Evolutionary conservation across 176 grass and related monocot species (phyloP).

Genomic region (Oryza officinalis): DNA sequence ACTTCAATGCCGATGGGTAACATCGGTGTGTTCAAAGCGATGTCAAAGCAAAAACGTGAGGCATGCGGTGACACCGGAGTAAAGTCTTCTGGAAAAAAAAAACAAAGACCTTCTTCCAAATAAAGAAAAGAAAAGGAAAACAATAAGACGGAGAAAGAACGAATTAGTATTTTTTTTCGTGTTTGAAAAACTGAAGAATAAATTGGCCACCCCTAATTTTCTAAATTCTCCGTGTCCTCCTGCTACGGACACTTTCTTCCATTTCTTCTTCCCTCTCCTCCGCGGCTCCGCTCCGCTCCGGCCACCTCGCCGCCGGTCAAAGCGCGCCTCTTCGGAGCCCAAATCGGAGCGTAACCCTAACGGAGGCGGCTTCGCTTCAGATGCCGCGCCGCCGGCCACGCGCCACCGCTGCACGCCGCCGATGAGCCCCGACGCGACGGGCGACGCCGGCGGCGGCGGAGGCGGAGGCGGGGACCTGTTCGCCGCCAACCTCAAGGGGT

Average conservation of each 20-base stretch:
- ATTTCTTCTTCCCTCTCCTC: neutral
- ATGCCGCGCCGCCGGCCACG: slow-evolving; percentile 45
- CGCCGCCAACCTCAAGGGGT: slow-evolving; percentile 82
- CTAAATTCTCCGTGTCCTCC: neutral
- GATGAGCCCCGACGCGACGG: slow-evolving; percentile 38
- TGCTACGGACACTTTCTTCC: neutral
- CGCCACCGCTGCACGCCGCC: slow-evolving; percentile 21
- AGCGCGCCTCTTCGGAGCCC: neutral
- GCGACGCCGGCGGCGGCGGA: neutral
- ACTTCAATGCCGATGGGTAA: neutral
- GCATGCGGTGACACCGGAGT: no score
- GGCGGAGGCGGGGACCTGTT: slow-evolving; percentile 56
- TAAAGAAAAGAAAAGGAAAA: neutral
- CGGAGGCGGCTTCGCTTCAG: slow-evolving; percentile 10
- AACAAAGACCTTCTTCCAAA: neutral
- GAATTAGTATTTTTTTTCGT: neutral
- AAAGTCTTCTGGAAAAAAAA: neutral
- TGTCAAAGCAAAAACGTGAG: neutral
- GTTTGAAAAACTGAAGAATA: neutral
- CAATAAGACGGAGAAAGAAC: neutral
- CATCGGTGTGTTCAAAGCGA: slow-evolving; percentile 28
- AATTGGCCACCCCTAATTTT: neutral
- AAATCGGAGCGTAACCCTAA: neutral
- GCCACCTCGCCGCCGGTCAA: slow-evolving; percentile 13
- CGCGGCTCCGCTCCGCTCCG: neutral